Evolutionary conservation across 1,284 basidiomycete genomes (phyloP), one percentile per base, ranked within the genome.

Genomic region (Pyrrhoderma lamaoense): DNA sequence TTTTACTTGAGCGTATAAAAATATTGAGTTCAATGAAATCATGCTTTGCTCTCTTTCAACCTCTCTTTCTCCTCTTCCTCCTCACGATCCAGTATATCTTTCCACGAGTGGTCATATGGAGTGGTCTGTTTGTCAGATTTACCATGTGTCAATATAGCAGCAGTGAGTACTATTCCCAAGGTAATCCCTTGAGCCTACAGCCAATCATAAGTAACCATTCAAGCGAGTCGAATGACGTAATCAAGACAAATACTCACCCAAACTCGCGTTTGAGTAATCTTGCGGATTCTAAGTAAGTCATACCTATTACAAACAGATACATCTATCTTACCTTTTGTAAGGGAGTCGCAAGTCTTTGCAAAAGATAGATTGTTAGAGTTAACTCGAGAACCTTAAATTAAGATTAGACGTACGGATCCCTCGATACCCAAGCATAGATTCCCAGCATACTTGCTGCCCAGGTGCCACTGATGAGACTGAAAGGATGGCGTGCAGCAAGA

Each of bases 381-480:
- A 19, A n/a, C 7, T 38, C 44, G 5, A 11, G 13, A 14, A 35
- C 5, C 22, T 5, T 18, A 18, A 23, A 21, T 14, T 5, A n/a
- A 3, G 16, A 25, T 13, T 46, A 27, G 27, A 57, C 57, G 27
- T 39, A 58, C 58, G 57, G 58, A 57, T 70, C 65, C 46, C 70
- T 57, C 38, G 67, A 66, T 36, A 71, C 65, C 43, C 70, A 60
- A 16, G 52, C 38, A 39, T 53, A 56, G n/a, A 44, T 47, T 18
- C 62, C 70, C 51, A 73, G 71, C 67, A 76, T 69, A 34, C 68
- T 70, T 1, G 65, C 62, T 11, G 69, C 68, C 75, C 75, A 77
- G 38, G 64, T 66, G 42, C 67, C 71, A 8, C 68, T 70, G n/a
- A 78, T 72, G 50, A 76, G 66, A 44, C 61, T 63, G 60, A 70